Percentiles rank a stretch among this genome's conserved stretches.
phyloP scores from a whole-genome alignment of 495 filamentous ascomycete species.

The Letharia lupina region DNA sequence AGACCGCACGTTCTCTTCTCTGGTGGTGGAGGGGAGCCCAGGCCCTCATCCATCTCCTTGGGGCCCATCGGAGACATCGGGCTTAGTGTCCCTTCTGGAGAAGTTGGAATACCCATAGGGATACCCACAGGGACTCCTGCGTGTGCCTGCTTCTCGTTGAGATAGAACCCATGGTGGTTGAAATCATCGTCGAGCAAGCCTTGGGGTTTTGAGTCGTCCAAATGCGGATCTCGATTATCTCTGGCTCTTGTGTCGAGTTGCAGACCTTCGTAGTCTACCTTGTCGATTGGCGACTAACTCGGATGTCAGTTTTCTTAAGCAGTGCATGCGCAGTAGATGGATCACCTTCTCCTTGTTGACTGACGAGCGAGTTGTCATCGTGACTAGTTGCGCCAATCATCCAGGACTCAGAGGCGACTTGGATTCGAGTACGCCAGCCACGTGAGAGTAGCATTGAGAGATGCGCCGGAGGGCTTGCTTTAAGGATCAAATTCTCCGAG shows the following conservation, averaged over 20 bases:
- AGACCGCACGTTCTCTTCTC: conserved; percentile 23
- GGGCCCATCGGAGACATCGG: neutral
- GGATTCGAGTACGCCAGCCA: conserved; percentile 3
- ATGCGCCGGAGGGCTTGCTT: conserved; percentile 3
- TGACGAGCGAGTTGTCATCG: conserved; percentile 14
- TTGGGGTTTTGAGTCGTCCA: conserved; percentile 12
- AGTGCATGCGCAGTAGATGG: neutral
- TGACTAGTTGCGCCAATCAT: conserved; percentile 6
- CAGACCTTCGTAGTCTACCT: conserved; percentile 23
- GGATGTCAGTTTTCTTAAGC: neutral
- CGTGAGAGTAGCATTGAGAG: neutral
- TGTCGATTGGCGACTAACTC: conserved; percentile 16
- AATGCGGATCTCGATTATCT: conserved; percentile 17
- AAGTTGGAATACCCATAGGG: conserved; percentile 5
- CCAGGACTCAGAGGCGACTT: neutral
- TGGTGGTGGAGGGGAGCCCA: conserved; percentile 11
- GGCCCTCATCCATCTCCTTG: neutral
- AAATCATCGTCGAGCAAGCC: conserved; percentile 15
- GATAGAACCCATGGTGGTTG: conserved; percentile 11
- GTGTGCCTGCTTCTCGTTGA: conserved; percentile 20
- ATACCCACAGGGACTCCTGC: neutral
- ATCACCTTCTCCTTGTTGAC: conserved; percentile 7
- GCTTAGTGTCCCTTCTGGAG: conserved; percentile 6
- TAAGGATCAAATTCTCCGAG: conserved; percentile 18
- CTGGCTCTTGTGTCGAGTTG: conserved; percentile 24